These are phyloP conservation scores for Xerocomus nothofagi DNA, from an alignment of 1,284 basidiomycete species.

Conservation along the genomic window DNA sequence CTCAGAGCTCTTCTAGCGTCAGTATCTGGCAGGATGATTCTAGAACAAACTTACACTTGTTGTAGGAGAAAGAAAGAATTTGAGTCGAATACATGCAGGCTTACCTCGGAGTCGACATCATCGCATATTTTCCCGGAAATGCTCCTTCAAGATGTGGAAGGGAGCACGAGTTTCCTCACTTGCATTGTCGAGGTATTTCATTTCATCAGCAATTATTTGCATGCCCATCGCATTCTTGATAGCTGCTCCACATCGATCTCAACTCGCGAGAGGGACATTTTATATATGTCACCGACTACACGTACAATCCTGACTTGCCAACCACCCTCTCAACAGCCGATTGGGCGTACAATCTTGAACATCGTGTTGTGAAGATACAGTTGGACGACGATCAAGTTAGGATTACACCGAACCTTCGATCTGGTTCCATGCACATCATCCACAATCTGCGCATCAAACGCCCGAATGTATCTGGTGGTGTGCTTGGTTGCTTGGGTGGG, in stretches of 20 bases:
- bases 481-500: constrained; percentile 56
- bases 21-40: constrained; percentile 23
- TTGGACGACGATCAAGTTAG: constrained; percentile 51
- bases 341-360: constrained; percentile 45
- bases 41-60: constrained; percentile 7
- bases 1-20: constrained; percentile 55
- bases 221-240: constrained; percentile 6
- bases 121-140: constrained; percentile 43
- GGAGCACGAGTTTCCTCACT: constrained; percentile 45
- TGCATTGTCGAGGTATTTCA: constrained; percentile 58
- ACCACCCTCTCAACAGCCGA: constrained; percentile 26
- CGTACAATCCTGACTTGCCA: constrained; percentile 46
- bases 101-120: constrained; percentile 21
- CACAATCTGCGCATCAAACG: constrained; percentile 50
- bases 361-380: constrained; percentile 54
- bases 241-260: constrained; percentile 49
- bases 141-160: constrained; percentile 47
- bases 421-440: constrained; percentile 49
- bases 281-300: constrained; percentile 70
- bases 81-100: constrained; percentile 30
- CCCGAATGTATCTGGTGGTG: constrained; percentile 22
- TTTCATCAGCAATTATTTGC: background rate
- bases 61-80: constrained; percentile 57
- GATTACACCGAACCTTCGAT: constrained; percentile 39
- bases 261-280: constrained; percentile 36